Evolutionary conservation across 2,329 filamentous ascomycete genomes (phyloP), one percentile per base, ranked within the genome.

Genomic region (Zarea fungicola): DNA sequence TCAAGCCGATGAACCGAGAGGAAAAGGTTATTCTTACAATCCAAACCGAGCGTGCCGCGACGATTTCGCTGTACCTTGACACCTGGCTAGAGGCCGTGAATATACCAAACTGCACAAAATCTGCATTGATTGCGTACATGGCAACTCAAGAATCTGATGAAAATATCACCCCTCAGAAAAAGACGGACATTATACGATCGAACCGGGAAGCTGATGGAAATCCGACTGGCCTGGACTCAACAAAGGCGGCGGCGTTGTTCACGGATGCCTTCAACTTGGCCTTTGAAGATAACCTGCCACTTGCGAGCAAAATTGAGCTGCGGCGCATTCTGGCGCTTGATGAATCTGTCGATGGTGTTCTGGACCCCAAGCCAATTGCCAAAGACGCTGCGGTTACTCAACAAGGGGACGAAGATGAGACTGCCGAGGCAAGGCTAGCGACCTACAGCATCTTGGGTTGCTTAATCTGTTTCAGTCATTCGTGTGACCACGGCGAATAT

Each of bases 401-500:
- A 36, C 62, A 65, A 26, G 60, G 66, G 13, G 62, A 63, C 22
- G 64, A 70, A 25, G 63, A 69, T 26, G 66, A 69, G 6, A 53
- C 69, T 48, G 68, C 73, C 11, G 75, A 78, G 55, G 68, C 68
- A 19, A 70, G 72, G 29, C 58, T 82, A 21, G 74, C 75, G 42
- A 81, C 76, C 1, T 80, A 81, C 56, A 72, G 72, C 26, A 69
- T 77, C 9, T 67, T 82, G 14, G 76, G 75, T 11, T 83, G 79
- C 55, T 62, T 80, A n/a, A 74, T 81, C 44, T 83, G 79, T 62
- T 77, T 73, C 56, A 76, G 76, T 43, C 75, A 81, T 59, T 80
- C 78, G 11, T 83, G 79, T 51, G 79, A 82, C 56, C 79, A 83
- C 53, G 79, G 78, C 39, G 78, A 81, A 47, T 81, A 80, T 44